Base-by-base conservation (phyloP, 306 rosid genomes). In the Mucuna pruriens region DNA sequence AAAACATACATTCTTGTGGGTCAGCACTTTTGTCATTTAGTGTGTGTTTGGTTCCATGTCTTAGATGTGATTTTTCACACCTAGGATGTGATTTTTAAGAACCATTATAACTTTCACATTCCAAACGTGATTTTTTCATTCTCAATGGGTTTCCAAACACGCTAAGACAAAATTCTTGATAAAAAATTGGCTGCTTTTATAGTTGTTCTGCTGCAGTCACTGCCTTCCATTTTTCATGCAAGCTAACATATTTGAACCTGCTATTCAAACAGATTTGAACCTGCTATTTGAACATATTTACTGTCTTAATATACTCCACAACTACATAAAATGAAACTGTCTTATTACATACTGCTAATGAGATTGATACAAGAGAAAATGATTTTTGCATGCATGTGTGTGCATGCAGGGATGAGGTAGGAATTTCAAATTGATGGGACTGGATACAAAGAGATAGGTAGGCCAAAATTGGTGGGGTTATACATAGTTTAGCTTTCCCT, bases 241-340 rank as follows among this genome's bases (percentile, higher is more conserved):
- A 44, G 70, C 71, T 45, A 44, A 71, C 42, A 75, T 65, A 54
- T 70, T 71, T 80, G 69, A 44, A 75, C 52, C 34, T 82, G 42
- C 42, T 66, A 60, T 51, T 51, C 52, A 20, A 73, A 74, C 20
- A 49, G n/a, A n/a, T n/a, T 65, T 81, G 69, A 44, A 75, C 52
- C 34, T 82, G 42, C 42, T 66, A 60, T 51, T 51, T 40, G 15
- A 73, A 74, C 20, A 49, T 48, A 48, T 62, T 20, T 42, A 42
- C 36, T 12, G 25, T 49, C 63, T 64, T 49, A 49, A 33, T 46
- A 34, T 6, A 77, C 42, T 34, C 17, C 49, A 63, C 12, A 52
- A 26, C 23, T 75, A 33, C 4, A 31, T 33, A 16, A 61, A 26
- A 31, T 29, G 77, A 31, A n/a, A n/a, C n/a, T n/a, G n/a, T 13